Percentiles rank a stretch among this genome's conserved stretches.
Evolutionary conservation across 192 early-diverging fungal genomes (phyloP).

Genomic region (Linnemannia hyalina): DNA sequence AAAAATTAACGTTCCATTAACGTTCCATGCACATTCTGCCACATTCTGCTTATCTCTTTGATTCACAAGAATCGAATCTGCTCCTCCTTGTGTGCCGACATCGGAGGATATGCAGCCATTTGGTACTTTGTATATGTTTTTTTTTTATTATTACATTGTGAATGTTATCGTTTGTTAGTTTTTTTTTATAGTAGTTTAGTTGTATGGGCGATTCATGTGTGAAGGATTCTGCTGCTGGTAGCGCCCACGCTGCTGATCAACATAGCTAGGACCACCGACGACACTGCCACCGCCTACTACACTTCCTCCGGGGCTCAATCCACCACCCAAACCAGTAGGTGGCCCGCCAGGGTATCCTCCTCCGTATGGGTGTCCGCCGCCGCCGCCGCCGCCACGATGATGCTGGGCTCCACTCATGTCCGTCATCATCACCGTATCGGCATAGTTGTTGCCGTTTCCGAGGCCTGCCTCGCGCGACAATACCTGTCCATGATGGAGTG

Average conservation of each 20-base stretch:
- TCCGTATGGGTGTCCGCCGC: slow-evolving; percentile 8
- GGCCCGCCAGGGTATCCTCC: slow-evolving; percentile 26
- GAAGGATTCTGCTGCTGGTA: slow-evolving; percentile 24
- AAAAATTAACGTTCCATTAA: not conserved
- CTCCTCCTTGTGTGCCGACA: not conserved
- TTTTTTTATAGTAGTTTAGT: slow-evolving; percentile 11
- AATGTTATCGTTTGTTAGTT: not conserved
- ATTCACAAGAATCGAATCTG: not conserved
- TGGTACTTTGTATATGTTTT: not conserved
- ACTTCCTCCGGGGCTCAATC: slow-evolving; percentile 35
- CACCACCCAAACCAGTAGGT: slow-evolving; percentile 43
- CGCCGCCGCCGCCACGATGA: slow-evolving; percentile 24
- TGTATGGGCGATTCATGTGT: slow-evolving; percentile 23
- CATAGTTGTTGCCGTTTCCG: slow-evolving; percentile 36
- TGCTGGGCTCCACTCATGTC: slow-evolving; percentile 34
- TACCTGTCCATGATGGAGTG: slow-evolving; percentile 33
- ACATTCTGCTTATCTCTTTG: not conserved
- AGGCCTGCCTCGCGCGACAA: slow-evolving; percentile 37
- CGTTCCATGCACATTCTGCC: not conserved
- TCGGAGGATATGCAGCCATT: not conserved
- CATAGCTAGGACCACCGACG: slow-evolving; percentile 30
- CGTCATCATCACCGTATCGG: slow-evolving; percentile 51
- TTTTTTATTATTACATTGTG: slow-evolving; percentile 2
- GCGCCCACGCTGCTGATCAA: slow-evolving; percentile 47
- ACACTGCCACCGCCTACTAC: slow-evolving; percentile 38